Percentiles rank a stretch among this genome's conserved stretches.
These are phyloP conservation scores for Leccinum obscurum DNA, from an alignment of 768 basidiomycete genomes.

Conservation along the genomic window DNA sequence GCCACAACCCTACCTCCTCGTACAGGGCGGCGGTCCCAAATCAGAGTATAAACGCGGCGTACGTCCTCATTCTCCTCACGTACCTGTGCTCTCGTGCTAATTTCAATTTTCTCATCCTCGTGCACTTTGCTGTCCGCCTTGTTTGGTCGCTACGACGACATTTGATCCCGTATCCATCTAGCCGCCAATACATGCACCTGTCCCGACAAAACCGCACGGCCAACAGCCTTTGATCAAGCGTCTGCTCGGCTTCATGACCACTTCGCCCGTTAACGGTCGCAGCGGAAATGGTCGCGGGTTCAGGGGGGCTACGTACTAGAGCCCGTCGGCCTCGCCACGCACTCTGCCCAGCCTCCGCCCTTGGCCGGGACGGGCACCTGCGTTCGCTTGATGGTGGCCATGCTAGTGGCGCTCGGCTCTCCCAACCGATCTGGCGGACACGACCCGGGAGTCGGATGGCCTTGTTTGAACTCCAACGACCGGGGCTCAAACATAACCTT, in stretches of 20 bases:
- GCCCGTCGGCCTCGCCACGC: neutral
- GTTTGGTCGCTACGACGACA: slow-evolving; percentile 6
- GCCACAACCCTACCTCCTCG: slow-evolving; percentile 29
- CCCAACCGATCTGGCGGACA: slow-evolving; percentile 6
- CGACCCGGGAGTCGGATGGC: slow-evolving; percentile 1
- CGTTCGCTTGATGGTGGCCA: neutral
- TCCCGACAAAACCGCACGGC: slow-evolving; percentile 29
- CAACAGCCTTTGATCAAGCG: slow-evolving; percentile 33
- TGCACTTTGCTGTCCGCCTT: slow-evolving; percentile 4
- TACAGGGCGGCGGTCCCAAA: slow-evolving; percentile 28
- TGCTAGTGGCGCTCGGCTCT: neutral
- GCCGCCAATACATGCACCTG: slow-evolving; percentile 30
- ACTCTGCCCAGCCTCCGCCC: neutral
- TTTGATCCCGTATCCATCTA: slow-evolving; percentile 9
- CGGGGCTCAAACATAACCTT: neutral
- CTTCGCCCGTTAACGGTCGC: slow-evolving; percentile 26
- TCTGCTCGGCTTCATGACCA: slow-evolving; percentile 28
- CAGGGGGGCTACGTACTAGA: slow-evolving; percentile 30
- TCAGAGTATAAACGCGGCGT: slow-evolving; percentile 35
- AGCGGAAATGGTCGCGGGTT: slow-evolving; percentile 26
- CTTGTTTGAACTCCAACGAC: neutral
- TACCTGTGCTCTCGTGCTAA: slow-evolving; percentile 19
- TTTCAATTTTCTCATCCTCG: slow-evolving; percentile 7
- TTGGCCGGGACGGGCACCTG: neutral
- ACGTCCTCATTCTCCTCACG: slow-evolving; percentile 19